These are phyloP conservation scores for Otatea glauca DNA, from an alignment of 176 grass and related monocot species.

Conservation along the genomic window DNA sequence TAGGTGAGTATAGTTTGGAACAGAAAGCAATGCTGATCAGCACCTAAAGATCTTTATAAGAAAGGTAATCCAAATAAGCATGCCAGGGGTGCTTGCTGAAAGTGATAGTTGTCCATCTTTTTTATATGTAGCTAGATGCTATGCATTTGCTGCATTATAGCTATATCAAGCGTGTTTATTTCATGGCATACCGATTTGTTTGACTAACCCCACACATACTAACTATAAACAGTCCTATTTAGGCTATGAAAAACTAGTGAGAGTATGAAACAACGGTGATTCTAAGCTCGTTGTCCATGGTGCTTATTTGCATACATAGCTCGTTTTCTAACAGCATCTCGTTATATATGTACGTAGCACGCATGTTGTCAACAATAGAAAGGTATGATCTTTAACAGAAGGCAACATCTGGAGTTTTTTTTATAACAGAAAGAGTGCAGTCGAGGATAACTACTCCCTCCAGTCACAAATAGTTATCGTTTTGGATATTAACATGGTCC, in stretches of 20 bases:
- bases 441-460: background rate
- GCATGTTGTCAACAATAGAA: background rate
- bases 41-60: slow-evolving; percentile 30
- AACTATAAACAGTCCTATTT: background rate
- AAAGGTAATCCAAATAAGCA: slow-evolving; percentile 16
- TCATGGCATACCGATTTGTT: slow-evolving; percentile 19
- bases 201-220: background rate
- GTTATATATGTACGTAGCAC: background rate
- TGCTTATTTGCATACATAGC: background rate
- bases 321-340: background rate
- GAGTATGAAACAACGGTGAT: background rate
- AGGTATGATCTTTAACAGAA: background rate
- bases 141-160: background rate
- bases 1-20: slow-evolving; percentile 35
- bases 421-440: background rate
- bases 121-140: slow-evolving; percentile 48
- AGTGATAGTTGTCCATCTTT: slow-evolving; percentile 38
- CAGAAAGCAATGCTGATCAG: slow-evolving; percentile 10
- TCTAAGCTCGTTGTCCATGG: background rate
- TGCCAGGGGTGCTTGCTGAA: slow-evolving; percentile 39
- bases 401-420: background rate
- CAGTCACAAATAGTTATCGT: too few relatives aligned
- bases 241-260: background rate
- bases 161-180: slow-evolving; percentile 14
- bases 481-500: too few relatives aligned